Evolutionary conservation across 177 flowering plant species (phyloP).

Genomic region (Telopea speciosissima): DNA sequence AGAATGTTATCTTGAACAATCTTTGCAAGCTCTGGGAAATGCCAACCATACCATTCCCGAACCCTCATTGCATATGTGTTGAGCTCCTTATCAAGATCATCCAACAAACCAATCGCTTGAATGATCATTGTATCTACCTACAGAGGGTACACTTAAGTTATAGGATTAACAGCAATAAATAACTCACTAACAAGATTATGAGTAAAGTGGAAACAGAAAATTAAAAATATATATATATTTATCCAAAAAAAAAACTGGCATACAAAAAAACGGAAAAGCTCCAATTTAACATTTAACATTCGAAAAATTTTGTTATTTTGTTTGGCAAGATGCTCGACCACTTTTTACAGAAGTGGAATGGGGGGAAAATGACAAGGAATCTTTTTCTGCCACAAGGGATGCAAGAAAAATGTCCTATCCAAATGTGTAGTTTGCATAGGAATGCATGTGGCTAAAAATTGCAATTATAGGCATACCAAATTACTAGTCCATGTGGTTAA

Average conservation of each 20-base stretch:
- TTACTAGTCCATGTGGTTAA: too few relatives aligned
- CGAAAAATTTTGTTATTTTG: background rate
- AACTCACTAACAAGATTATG: background rate
- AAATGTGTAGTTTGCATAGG: too few relatives aligned
- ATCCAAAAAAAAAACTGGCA: background rate
- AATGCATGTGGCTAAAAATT: too few relatives aligned
- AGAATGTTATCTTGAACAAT: conserved; percentile 81
- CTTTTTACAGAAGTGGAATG: too few relatives aligned
- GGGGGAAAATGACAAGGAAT: too few relatives aligned
- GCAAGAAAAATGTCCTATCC: too few relatives aligned
- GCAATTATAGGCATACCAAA: too few relatives aligned
- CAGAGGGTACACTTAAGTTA: background rate
- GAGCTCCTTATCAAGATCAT: conserved; percentile 97
- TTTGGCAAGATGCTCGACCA: background rate
- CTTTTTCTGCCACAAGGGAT: too few relatives aligned
- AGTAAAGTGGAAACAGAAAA: too few relatives aligned
- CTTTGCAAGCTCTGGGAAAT: conserved; percentile 96
- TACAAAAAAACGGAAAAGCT: background rate
- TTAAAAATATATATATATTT: too few relatives aligned
- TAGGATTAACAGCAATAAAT: background rate
- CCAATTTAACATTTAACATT: background rate
- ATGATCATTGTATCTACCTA: conserved; percentile 97
- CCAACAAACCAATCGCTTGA: conserved; percentile 94
- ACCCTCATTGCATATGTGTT: conserved; percentile 98
- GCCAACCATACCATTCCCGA: conserved; percentile 99